These are phyloP conservation scores for Solanum bulbocastanum DNA, from an alignment of 257 asterid genomes.

Conservation along the genomic window DNA sequence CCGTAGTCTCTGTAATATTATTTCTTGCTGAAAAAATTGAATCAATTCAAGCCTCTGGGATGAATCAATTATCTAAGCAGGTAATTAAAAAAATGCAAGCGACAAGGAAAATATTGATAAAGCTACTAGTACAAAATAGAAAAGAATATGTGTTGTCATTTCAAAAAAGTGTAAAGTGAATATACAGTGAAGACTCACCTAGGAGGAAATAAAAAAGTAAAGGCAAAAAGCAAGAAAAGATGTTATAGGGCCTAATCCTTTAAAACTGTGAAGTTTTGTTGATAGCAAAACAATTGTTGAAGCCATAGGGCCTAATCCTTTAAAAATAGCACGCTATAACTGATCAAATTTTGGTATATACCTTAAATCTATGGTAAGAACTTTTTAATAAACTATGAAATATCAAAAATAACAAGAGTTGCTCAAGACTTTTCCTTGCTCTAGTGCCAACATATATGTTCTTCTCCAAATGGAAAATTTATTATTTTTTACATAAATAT, in stretches of 20 bases:
- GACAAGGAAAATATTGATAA: not conserved
- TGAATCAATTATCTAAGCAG: not conserved
- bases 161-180: not conserved
- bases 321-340: too few species aligned
- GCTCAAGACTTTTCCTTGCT: not conserved
- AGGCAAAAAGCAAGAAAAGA: not conserved
- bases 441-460: not conserved
- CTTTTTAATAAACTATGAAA: too few species aligned
- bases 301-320: too few species aligned
- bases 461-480: not conserved
- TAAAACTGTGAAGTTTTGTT: too few species aligned
- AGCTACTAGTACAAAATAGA: not conserved
- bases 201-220: not conserved
- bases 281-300: not conserved
- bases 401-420: not conserved
- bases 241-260: not conserved
- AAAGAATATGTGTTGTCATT: not conserved
- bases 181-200: not conserved
- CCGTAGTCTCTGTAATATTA: not conserved
- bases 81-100: not conserved
- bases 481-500: too few species aligned
- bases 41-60: too few species aligned
- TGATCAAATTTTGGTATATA: not conserved
- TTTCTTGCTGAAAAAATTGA: not conserved
- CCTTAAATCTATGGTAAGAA: not conserved